Percentiles rank a stretch among this genome's conserved stretches.
phyloP scores from a whole-genome alignment of 352 stramenopile genomes.

The Pythium diclinum region DNA sequence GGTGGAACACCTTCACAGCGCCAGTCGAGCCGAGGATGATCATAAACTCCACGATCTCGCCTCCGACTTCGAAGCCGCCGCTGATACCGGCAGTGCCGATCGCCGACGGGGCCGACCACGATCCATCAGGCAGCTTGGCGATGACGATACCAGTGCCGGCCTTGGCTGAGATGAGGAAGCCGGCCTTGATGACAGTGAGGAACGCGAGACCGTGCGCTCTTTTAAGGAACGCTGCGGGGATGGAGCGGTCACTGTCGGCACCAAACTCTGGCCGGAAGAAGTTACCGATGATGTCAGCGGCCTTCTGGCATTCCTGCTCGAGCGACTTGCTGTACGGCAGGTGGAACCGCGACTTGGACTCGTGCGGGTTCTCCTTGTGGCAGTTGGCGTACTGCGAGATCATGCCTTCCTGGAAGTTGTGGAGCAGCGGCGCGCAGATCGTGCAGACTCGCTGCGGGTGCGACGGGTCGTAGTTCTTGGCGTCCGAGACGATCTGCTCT shows the following conservation, averaged over 20 bases:
- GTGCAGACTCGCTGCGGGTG: conserved; percentile 79
- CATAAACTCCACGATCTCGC: conserved; percentile 93
- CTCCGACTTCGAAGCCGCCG: conserved; percentile 83
- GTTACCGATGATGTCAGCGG: conserved; percentile 75
- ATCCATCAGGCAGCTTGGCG: conserved; percentile 75
- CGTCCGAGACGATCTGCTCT: conserved; percentile 47
- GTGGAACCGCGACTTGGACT: conserved; percentile 68
- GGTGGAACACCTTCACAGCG: conserved; percentile 90
- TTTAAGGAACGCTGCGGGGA: conserved; percentile 79
- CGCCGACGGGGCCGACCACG: conserved; percentile 91
- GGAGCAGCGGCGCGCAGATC: conserved; percentile 72
- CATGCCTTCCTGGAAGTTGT: conserved; percentile 67
- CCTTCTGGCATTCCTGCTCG: conserved; percentile 72
- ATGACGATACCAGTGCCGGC: conserved; percentile 89
- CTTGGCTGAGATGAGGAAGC: conserved; percentile 80
- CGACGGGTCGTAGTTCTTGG: conserved; percentile 69
- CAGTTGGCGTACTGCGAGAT: conserved; percentile 75
- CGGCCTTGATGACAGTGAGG: conserved; percentile 83
- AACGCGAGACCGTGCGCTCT: conserved; percentile 80
- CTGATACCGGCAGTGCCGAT: conserved; percentile 91
- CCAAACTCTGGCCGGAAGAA: conserved; percentile 73
- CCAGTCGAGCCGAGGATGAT: conserved; percentile 93
- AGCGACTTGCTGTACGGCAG: conserved; percentile 70
- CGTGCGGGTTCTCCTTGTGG: conserved; percentile 80
- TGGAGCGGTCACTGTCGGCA: conserved; percentile 69